Evolutionary conservation across 768 basidiomycete genomes (phyloP), one percentile per base, ranked within the genome.

Genomic region (Paxillus ammoniavirescens): DNA sequence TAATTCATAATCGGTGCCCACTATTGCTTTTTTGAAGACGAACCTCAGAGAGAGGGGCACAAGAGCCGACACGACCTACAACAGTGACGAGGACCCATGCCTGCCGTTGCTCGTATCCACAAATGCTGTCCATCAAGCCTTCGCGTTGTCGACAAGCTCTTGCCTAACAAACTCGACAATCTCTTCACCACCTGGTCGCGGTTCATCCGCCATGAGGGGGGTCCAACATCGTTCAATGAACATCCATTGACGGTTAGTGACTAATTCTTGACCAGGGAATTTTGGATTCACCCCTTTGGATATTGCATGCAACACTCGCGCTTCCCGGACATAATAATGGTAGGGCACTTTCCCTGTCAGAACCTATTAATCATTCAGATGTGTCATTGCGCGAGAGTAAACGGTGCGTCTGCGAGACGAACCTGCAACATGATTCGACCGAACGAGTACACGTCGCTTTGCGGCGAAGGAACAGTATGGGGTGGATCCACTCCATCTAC

Each of bases 401-500:
- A 33, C 12, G 10, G 33, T 30, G 28, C 28, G 7, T 14, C 8
- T 6, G 8, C 10, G 12, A 7, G 8, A 30, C 18, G 2, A 21
- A 49, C 48, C 48, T 49, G 37, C 18, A 49, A n/a, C 26, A 60
- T 33, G 33, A 33, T 33, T 33, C 33, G 3, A 9, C 33, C 33
- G 54, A 8, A 68, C 77, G 15, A 40, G 7, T n/a, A 40, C 15
- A 77, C 70, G 62, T 79, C 77, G 48, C 65, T 74, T 23, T 13
- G 60, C 63, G 38, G 38, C 38, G 38, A n/a, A n/a, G 38, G 38
- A 17, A n/a, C 2, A 1, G n/a, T n/a, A 1, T 17, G 0, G 14
- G 38, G 38, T 15, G 8, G 6, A 9, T 40, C 2, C 15, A 17
- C 38, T 40, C 3, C 15, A n/a, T 40, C 38, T 40, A 3, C 38